phyloP scores from a whole-genome alignment of 1,139 yeast species.

The Suhomyces maxii region DNA sequence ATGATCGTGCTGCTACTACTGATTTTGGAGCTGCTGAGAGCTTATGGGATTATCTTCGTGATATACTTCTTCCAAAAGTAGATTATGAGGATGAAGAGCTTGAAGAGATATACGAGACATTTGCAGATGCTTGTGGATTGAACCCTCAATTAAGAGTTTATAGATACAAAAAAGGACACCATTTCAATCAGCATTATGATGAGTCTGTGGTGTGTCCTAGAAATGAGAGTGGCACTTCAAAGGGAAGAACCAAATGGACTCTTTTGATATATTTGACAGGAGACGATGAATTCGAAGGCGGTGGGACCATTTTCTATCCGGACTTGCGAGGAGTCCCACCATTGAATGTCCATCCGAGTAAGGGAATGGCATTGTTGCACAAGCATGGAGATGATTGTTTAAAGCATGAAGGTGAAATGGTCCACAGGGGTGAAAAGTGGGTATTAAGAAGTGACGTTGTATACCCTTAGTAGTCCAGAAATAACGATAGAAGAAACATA shows the following conservation, averaged over 20 bases:
- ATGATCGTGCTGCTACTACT: conserved; percentile 49
- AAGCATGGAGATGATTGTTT: conserved; percentile 70
- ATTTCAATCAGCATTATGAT: conserved; percentile 64
- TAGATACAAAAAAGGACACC: conserved; percentile 58
- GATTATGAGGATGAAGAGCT: conserved; percentile 34
- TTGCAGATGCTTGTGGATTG: conserved; percentile 47
- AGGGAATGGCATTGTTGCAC: conserved; percentile 63
- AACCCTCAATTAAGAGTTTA: conserved; percentile 61
- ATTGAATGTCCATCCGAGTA: conserved; percentile 47
- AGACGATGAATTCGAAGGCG: conserved; percentile 56
- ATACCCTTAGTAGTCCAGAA: conserved; percentile 15
- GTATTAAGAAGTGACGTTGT: conserved; percentile 63
- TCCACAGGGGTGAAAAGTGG: conserved; percentile 60
- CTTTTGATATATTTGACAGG: conserved; percentile 60
- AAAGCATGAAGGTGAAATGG: conserved; percentile 59
- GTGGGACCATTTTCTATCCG: conserved; percentile 60
- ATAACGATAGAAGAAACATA: too few relatives aligned
- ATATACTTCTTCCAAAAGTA: conserved; percentile 29
- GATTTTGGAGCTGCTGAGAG: conserved; percentile 41
- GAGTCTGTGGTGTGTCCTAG: conserved; percentile 48
- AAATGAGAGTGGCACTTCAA: conserved; percentile 19
- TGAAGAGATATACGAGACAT: conserved; percentile 25
- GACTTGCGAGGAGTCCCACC: conserved; percentile 24
- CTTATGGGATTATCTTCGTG: conserved; percentile 46
- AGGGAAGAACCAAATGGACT: conserved; percentile 59